phyloP scores from a whole-genome alignment of 129 eudicot species.

The Escallonia rubra region DNA sequence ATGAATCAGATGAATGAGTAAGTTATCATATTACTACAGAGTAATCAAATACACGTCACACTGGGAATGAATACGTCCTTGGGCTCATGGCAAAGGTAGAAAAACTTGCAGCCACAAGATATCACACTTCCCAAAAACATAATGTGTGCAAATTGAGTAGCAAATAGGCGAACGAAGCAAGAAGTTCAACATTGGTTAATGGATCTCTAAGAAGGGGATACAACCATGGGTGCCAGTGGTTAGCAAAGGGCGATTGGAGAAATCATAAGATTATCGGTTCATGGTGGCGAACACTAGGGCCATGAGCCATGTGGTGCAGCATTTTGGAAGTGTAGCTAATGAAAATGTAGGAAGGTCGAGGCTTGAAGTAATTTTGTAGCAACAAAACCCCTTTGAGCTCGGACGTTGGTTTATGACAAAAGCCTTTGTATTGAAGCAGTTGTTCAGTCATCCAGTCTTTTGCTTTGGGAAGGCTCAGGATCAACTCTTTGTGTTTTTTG shows the following conservation, averaged over 20 bases:
- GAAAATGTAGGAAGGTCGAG: conserved; percentile 21
- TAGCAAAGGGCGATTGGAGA: conserved; percentile 23
- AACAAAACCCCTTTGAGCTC: conserved; percentile 21
- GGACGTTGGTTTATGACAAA: conserved; percentile 35
- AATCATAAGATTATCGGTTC: conserved; percentile 5
- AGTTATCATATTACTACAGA: too few species aligned
- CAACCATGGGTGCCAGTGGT: conserved; percentile 29
- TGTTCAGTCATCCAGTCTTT: conserved; percentile 28
- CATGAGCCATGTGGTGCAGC: conserved; percentile 40
- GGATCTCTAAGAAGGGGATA: conserved; percentile 29
- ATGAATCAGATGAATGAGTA: too few species aligned
- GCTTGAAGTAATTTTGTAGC: conserved; percentile 17
- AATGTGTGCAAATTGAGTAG: conserved; percentile 27
- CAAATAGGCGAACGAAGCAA: conserved; percentile 2
- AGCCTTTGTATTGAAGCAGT: conserved; percentile 26
- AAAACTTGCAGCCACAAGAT: conserved; percentile 12
- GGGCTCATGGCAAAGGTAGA: conserved; percentile 24
- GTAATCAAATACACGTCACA: too few species aligned
- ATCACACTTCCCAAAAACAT: conserved; percentile 15
- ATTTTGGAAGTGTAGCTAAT: conserved; percentile 31
- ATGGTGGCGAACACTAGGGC: conserved; percentile 28
- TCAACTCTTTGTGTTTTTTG: too few species aligned
- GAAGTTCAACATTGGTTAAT: conserved; percentile 1
- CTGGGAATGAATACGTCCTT: conserved; percentile 22
- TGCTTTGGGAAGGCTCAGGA: too few species aligned